Evolutionary conservation across 176 grass and related monocot species (phyloP), one percentile per base, ranked within the genome.

Genomic region (Triticum timopheevii): DNA sequence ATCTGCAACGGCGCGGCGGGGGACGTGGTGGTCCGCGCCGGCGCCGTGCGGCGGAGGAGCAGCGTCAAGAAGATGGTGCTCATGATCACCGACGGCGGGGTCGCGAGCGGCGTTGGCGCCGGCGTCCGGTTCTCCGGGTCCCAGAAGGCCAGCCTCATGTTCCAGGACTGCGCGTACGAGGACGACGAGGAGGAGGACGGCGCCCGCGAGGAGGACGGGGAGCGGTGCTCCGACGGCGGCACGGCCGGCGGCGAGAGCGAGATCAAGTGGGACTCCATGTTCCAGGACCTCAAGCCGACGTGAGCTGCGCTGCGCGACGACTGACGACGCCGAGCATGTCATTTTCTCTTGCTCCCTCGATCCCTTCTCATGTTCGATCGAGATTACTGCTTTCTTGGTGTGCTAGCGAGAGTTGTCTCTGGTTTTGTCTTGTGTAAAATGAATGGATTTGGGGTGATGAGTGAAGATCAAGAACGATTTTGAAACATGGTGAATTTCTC

Each of bases 231-330:
- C 9, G 64, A 86, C 13, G 76, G 31, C 58, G 59, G 0, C 64
- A 64, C 0, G 17, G 36, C 16, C 31, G 8, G 23, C 7, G 74
- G 19, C 45, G 61, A 22, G 54, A 58, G 31, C 6, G 87, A 89
- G 40, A 84, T 93, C 68, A 90, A 83, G 86, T 93, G 92, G 92
- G 82, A 90, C 76, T 93, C 86, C 50, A 90, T 93, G 92, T 93
- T 93, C 8, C 85, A 93, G 82, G 72, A 93, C 75, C 31, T 93
- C 66, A 93, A 88, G 13, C 92, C 92, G 22, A 93, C 86, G 56
- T 93, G 82, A 93, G n/a, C 24, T 2, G 15, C 28, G 16, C 65
- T 22, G 66, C 66, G 66, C 5, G 28, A 66, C 13, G 63, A 44
- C 39, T 2, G 47, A 6, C 54, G 7, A 8, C 56, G 56, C 56